phyloP scores from a whole-genome alignment of 768 basidiomycete genomes.

The Mycena floridula region DNA sequence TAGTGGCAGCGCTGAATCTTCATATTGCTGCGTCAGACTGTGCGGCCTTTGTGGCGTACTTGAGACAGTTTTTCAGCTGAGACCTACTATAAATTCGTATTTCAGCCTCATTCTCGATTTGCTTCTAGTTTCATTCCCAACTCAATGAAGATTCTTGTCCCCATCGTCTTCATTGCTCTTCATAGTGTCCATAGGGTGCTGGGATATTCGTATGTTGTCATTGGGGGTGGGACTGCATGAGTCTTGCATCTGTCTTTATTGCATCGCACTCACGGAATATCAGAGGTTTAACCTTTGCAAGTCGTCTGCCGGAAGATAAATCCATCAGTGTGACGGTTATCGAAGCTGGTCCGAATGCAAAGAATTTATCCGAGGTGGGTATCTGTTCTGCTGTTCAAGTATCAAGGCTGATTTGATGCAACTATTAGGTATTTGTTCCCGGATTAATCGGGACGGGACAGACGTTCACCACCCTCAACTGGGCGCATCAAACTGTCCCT shows the following conservation, averaged over 20 bases:
- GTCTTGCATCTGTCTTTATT: constrained; percentile 2
- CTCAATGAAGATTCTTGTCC: neutral
- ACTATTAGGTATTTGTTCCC: constrained; percentile 22
- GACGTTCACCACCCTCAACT: constrained; percentile 36
- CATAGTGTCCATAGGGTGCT: neutral
- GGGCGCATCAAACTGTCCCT: constrained; percentile 40
- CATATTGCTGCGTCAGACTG: no score
- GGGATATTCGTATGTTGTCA: constrained; percentile 25
- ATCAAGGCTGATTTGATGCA: neutral
- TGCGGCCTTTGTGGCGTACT: no score
- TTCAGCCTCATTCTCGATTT: no score
- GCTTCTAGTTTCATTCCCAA: neutral
- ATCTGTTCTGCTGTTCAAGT: neutral
- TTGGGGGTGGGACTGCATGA: constrained; percentile 28
- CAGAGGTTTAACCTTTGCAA: constrained; percentile 29
- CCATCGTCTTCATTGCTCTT: neutral
- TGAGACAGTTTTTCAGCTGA: no score
- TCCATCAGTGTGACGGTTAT: constrained; percentile 23
- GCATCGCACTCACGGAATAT: neutral
- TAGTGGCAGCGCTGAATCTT: no score
- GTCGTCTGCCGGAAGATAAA: constrained; percentile 25
- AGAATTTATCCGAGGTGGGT: constrained; percentile 28
- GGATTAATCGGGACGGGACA: constrained; percentile 23
- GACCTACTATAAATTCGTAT: no score
- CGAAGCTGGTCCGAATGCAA: constrained; percentile 32